Evolutionary conservation across 2,329 filamentous ascomycete species (phyloP).

Genomic region (Orbilia javanica): DNA sequence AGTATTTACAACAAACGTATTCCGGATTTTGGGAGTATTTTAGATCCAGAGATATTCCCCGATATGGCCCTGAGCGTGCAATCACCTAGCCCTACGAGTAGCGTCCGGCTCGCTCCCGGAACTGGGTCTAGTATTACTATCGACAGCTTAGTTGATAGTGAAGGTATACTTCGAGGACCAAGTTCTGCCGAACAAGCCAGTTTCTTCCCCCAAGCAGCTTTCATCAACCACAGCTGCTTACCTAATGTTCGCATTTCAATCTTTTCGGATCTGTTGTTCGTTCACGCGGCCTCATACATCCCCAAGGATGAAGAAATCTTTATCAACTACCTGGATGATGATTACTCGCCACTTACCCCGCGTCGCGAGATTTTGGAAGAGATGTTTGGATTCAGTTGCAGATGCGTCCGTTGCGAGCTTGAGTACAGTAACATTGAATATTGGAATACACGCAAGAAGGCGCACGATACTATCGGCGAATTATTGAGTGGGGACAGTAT

Average conservation of each 20-base stretch:
- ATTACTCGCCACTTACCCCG: slow-evolving; percentile 20
- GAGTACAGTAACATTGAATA: slow-evolving; percentile 20
- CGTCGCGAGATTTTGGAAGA: slow-evolving; percentile 14
- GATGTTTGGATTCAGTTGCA: slow-evolving; percentile 18
- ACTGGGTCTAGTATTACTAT: not conserved
- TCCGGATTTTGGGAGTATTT: not conserved
- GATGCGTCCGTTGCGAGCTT: slow-evolving; percentile 27
- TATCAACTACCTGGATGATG: slow-evolving; percentile 47
- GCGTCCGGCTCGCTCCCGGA: not conserved
- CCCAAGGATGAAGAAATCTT: slow-evolving; percentile 21
- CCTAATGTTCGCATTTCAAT: slow-evolving; percentile 40
- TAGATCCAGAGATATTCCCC: slow-evolving; percentile 34
- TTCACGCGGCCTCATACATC: slow-evolving; percentile 28
- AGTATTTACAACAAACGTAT: slow-evolving; percentile 3
- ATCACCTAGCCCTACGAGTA: not conserved
- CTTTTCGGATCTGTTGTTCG: slow-evolving; percentile 35
- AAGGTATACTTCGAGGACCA: not conserved
- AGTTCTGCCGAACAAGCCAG: slow-evolving; percentile 7
- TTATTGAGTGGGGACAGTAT: slow-evolving; percentile 2
- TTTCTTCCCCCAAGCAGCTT: slow-evolving; percentile 37
- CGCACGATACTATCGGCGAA: slow-evolving; percentile 7
- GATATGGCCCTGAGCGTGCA: too few species aligned
- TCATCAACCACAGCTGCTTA: slow-evolving; percentile 49
- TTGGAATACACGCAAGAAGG: not conserved
- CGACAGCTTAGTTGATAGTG: not conserved